Base-by-base conservation (phyloP, 805 yeast genomes). In the Monosporozyma siamensis region DNA sequence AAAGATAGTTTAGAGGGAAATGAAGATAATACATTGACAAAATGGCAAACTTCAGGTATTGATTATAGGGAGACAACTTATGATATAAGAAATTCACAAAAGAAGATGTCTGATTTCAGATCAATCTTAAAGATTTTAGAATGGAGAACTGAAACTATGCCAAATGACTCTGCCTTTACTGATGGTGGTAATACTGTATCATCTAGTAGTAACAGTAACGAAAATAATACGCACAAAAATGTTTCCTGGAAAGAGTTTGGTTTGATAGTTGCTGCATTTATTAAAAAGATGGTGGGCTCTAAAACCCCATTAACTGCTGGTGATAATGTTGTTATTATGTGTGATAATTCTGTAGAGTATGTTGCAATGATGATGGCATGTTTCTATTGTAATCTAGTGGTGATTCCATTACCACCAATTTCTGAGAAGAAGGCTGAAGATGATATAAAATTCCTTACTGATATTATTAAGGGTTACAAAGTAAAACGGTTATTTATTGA, bases 311-410 rank as follows among this genome's bases (percentile, higher is more conserved):
- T 86, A 36, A 70, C 65, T 42, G 70, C 83, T 2, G 95, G 95
- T 0, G 84, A 82, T 41, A 68, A 71, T 48, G 90, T 87, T 3
- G 70, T 88, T 3, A 65, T 92, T 53, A 80, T 88, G 80, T 88
- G 86, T 58, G 82, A 95, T 0, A 74, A 90, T 37, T 78, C 88
- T 1, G 95, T 89, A 44, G 97, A 92, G 47, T 90, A 77, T 55
- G 76, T 82, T 4, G 77, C 86, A 23, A 86, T 95, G 2, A 69
- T 88, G 1, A 78, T 80, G 61, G 97, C 98, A 0, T 90, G 97
- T 58, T 74, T 90, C 59, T 64, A 81, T 43, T 74, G 88, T 41
- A 95, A 96, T 7, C 48, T 61, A 12, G 52, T 55, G 44, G 56
- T 87, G 4, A 71, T 84, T 3, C 86, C 92, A 1, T 71, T 90